These are phyloP conservation scores for Avena atlantica DNA, from an alignment of 176 grass and related monocot species.

Conservation along the genomic window DNA sequence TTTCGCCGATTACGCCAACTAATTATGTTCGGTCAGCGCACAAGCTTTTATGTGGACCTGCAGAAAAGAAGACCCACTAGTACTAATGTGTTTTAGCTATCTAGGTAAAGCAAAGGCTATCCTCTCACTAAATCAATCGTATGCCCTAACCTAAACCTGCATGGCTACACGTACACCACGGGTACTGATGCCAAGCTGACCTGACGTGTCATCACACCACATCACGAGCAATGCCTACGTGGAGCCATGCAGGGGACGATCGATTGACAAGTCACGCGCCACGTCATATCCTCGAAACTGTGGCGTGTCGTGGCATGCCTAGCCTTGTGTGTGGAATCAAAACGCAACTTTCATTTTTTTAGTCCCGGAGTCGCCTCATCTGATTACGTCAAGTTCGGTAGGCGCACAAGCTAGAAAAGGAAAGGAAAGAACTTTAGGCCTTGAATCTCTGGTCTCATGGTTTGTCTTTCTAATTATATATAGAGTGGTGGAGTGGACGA, in stretches of 20 bases:
- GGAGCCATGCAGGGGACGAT: background rate
- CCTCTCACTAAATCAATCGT: conserved; percentile 27
- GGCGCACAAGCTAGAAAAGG: conserved; percentile 32
- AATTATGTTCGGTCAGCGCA: conserved; percentile 44
- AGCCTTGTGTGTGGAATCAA: background rate
- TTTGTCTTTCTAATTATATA: background rate
- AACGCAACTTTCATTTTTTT: background rate
- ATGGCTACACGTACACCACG: background rate
- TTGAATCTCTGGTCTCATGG: background rate
- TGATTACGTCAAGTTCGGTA: conserved; percentile 43
- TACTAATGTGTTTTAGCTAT: conserved; percentile 29
- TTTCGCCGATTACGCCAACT: conserved; percentile 26
- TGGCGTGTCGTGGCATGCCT: background rate
- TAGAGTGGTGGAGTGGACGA: background rate
- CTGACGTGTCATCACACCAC: background rate
- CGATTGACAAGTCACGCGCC: conserved; percentile 36
- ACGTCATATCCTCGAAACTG: background rate
- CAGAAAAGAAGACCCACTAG: conserved; percentile 24
- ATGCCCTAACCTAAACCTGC: background rate
- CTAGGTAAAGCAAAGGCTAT: conserved; percentile 21
- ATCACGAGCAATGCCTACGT: background rate
- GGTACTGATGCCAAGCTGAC: background rate
- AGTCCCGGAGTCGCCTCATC: background rate
- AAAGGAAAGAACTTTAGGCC: background rate
- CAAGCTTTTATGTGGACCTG: conserved; percentile 18